Percentiles rank a stretch among this genome's conserved stretches.
Evolutionary conservation across 805 yeast genomes (phyloP).

Genomic region (Ogataea wickerhamii): DNA sequence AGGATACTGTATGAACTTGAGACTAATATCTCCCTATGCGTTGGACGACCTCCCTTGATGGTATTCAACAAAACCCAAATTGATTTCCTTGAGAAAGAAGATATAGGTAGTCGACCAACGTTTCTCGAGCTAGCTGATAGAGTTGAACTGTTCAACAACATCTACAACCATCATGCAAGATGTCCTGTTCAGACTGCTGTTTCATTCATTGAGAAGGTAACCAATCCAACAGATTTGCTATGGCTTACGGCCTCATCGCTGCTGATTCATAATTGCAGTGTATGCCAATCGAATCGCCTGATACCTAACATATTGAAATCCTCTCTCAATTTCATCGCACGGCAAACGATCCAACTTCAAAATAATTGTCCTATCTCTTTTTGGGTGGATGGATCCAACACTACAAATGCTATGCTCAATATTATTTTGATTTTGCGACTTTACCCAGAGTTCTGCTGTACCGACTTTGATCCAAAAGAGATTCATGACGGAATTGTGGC

Average conservation of each 20-base stretch:
- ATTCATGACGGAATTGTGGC: conserved; percentile 2
- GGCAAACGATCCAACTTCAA: neutral
- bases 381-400: conserved; percentile 8
- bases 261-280: conserved; percentile 13
- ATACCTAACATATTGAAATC: conserved; percentile 2
- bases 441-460: neutral
- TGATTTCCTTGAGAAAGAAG: conserved; percentile 1
- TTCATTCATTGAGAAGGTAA: neutral
- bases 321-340: conserved; percentile 3
- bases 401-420: conserved; percentile 7
- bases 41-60: conserved; percentile 15
- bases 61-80: conserved; percentile 8
- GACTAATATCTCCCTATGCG: conserved; percentile 6
- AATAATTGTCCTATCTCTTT: conserved; percentile 4
- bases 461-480: neutral
- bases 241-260: conserved; percentile 9
- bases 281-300: conserved; percentile 4
- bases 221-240: neutral
- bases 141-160: conserved; percentile 6
- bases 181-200: conserved; percentile 1
- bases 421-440: conserved; percentile 1
- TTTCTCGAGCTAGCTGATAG: conserved; percentile 4
- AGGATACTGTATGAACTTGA: conserved; percentile 12
- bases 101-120: neutral
- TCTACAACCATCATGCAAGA: neutral